Evolutionary conservation across 2,329 filamentous ascomycete species (phyloP), one percentile per base, ranked within the genome.

Genomic region (Neofusicoccum parvum): DNA sequence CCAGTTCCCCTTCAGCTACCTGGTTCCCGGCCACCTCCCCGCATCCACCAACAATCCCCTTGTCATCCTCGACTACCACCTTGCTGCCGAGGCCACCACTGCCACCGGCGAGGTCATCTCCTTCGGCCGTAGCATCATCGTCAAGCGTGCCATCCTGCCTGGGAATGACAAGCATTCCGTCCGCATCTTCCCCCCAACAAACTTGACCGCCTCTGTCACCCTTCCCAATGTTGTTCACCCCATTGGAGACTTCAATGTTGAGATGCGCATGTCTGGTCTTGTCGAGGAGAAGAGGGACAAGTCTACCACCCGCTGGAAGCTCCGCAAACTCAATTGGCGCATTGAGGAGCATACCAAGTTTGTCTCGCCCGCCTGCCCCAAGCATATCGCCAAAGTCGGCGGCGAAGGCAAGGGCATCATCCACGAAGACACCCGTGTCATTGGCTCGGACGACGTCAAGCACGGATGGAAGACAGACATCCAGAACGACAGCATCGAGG

Each of bases 161-260:
- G 91, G 92, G 56, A 84, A 86, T 62, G 92, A 96, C 67, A 94
- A 96, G 79, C 90, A 94, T 79, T 96, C 92, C 15, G 89, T 97
- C 68, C 92, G 94, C 73, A 91, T 98, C 74, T 99, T 99, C 80
- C 95, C 94, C 54, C 94, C 95, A 0, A 99, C 95, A 70, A 95
- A 96, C 80, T 89, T 99, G 73, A 94, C 92, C 70, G 91, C 92
- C 66, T 90, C 89, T 73, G 90, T 95, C 68, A 89, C 92, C 72
- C 89, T 96, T 69, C 90, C 90, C 53, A 88, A 92, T 43, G 87
- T 96, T 69, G 89, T 97, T 68, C 90, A 97, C 80, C 93, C 94
- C 5, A 91, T 94, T 67, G 91, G 92, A 72, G 88, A 87, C 72
- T 94, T 96, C 80, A 90, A 85, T 11, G 85, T 97, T 58, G 85